Percentiles rank a stretch among this genome's conserved stretches.
phyloP scores from a whole-genome alignment of 495 filamentous ascomycete genomes.

The Daldinia bambusicola region DNA sequence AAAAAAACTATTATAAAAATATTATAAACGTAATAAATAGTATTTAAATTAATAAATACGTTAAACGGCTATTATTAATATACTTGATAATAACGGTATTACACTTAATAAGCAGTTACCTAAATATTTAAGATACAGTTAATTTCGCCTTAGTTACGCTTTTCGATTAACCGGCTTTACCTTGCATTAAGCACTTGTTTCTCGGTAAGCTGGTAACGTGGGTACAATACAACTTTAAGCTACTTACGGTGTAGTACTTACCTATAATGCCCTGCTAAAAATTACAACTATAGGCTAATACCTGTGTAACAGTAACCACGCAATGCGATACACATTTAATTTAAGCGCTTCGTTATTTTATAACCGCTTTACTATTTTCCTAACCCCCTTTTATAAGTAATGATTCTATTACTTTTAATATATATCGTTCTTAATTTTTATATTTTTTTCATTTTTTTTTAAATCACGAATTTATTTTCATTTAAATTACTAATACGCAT shows the following conservation, averaged over 20 bases:
- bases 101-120: too few relatives aligned
- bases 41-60: background rate
- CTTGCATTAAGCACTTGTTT: background rate
- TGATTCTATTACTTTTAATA: background rate
- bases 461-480: background rate
- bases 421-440: background rate
- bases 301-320: background rate
- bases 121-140: background rate
- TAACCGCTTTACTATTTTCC: background rate
- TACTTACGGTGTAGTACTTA: background rate
- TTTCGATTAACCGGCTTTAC: background rate
- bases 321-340: conserved; percentile 28
- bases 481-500: background rate
- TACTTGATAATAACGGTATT: too few relatives aligned
- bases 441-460: too few relatives aligned
- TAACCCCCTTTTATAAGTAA: background rate
- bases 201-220: conserved; percentile 20
- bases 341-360: conserved; percentile 34
- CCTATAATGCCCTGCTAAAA: conserved; percentile 1
- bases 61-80: too few relatives aligned
- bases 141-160: background rate
- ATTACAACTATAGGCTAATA: background rate
- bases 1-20: background rate
- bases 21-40: background rate
- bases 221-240: background rate